Evolutionary conservation across 495 filamentous ascomycete genomes (phyloP), one percentile per base, ranked within the genome.

Genomic region (Xylaria acuta): DNA sequence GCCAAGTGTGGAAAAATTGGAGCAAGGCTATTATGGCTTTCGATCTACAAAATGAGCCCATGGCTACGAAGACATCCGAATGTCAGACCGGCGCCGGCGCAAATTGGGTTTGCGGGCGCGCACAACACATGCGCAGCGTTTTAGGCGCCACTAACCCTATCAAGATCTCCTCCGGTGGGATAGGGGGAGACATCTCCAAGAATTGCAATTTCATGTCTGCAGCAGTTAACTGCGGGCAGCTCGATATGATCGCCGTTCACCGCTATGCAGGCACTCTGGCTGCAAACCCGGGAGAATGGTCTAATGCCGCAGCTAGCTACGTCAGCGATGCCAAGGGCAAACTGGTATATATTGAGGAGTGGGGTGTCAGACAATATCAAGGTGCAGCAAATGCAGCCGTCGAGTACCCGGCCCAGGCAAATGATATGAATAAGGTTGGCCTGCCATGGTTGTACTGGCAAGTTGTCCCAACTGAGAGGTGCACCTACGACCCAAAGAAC

Each of bases 21-120:
- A 70, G 64, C 53, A 79, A 82, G 53, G 82, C 75, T 14, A 84
- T 84, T 54, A 70, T 84, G 49, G 82, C 81, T 3, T 82, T 84
- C 58, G 80, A 84, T 64, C 64, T 83, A 5, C 75, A 83, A 72
- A 83, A 84, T 69, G 81, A 84, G 74, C 82, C 81, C 30, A 76
- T 84, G 72, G 72, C 76, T 18, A 54, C 74, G 8, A 63, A 74
- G 47, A 11, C 63, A 38, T 74, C 70, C 2, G 69, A 76, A 3
- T 71, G 77, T 36, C 54, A 64, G 20, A 73, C 69, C 56, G 76
- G 77, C 69, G 79, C 80, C 71, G 72, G 71, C 32, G 70, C 69
- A 32, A 73, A 75, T 62, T 83, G 82, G 82, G 65, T 82, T 16
- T 81, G 80, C 75, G 75, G 74, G 1, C 72, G 77, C 3, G 79